A percentile compares a stretch with the other conserved stretches of the same genome.
These are phyloP conservation scores for Fusarium chaquense DNA, from an alignment of 2,329 filamentous ascomycete genomes.

Conservation along the genomic window DNA sequence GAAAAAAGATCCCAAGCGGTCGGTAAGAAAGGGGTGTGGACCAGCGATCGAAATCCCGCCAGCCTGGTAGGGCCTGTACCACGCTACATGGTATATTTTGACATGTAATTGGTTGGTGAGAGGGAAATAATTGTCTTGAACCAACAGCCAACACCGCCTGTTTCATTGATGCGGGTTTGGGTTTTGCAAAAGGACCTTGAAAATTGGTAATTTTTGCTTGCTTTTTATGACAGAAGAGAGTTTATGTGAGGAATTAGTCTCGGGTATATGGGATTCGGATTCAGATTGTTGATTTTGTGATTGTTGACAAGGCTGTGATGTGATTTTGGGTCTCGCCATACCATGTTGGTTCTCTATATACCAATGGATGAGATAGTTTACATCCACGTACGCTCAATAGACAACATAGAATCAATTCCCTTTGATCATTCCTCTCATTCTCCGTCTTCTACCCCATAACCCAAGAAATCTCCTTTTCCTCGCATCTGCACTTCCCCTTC, in stretches of 20 bases:
- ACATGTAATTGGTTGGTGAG: not conserved
- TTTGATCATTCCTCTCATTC: no score
- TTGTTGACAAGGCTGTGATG: not conserved
- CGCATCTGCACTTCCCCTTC: not conserved
- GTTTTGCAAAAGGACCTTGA: slow-evolving; percentile 31
- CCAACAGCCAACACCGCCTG: slow-evolving; percentile 29
- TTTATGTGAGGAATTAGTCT: not conserved
- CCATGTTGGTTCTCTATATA: not conserved
- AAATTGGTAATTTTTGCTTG: not conserved
- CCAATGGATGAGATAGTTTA: not conserved
- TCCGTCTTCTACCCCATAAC: not conserved
- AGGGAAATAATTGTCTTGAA: not conserved
- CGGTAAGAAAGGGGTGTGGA: slow-evolving; percentile 2
- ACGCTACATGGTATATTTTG: not conserved
- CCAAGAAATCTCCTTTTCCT: not conserved
- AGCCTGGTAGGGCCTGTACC: slow-evolving; percentile 27
- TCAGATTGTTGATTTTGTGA: not conserved
- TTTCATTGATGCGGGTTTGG: slow-evolving; percentile 6
- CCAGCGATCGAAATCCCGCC: not conserved
- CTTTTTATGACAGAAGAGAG: not conserved
- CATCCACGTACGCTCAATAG: no score
- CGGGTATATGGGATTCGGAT: not conserved
- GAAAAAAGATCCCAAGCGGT: slow-evolving; percentile 15
- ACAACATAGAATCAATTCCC: not conserved
- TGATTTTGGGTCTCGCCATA: no score